Percentiles rank a stretch among this genome's conserved stretches.
phyloP scores from a whole-genome alignment of 768 basidiomycete species.

The Filobasidium floriforme region DNA sequence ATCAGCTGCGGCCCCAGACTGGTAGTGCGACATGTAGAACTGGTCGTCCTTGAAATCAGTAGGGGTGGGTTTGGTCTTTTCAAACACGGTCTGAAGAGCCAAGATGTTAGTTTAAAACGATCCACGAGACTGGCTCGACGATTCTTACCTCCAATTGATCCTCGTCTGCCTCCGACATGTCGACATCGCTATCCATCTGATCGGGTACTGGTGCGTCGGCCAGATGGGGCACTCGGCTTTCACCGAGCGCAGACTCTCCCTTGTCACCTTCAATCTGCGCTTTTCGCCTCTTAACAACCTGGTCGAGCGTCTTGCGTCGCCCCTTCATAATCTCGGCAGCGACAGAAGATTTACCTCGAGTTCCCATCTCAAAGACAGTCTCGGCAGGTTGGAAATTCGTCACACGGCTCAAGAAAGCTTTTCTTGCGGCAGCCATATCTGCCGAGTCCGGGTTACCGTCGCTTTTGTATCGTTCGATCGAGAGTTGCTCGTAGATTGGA shows the following conservation, averaged over 20 bases:
- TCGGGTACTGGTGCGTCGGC: slow-evolving; percentile 2
- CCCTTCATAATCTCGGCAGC: slow-evolving; percentile 78
- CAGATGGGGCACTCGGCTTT: slow-evolving; percentile 15
- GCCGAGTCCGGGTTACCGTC: background rate
- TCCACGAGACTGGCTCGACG: background rate
- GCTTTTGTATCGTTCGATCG: background rate
- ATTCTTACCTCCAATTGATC: slow-evolving; percentile 61
- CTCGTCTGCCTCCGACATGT: slow-evolving; percentile 63
- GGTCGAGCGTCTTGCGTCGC: slow-evolving; percentile 62
- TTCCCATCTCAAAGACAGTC: slow-evolving; percentile 83
- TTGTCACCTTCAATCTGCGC: slow-evolving; percentile 23
- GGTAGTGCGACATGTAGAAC: slow-evolving; percentile 87
- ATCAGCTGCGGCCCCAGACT: slow-evolving; percentile 76
- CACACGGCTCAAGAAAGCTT: slow-evolving; percentile 63
- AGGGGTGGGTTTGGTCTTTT: slow-evolving; percentile 48
- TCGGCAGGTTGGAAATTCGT: slow-evolving; percentile 75
- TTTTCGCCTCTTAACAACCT: slow-evolving; percentile 16
- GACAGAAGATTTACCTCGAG: slow-evolving; percentile 54
- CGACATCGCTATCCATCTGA: slow-evolving; percentile 42
- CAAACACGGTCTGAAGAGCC: slow-evolving; percentile 58
- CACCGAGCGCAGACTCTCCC: slow-evolving; percentile 23
- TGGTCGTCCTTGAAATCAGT: slow-evolving; percentile 64
- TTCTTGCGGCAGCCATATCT: slow-evolving; percentile 51
- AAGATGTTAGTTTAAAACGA: background rate
- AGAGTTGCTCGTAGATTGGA: slow-evolving; percentile 50